phyloP scores from a whole-genome alignment of 2,329 filamentous ascomycete genomes.

The Fusarium compactum region DNA sequence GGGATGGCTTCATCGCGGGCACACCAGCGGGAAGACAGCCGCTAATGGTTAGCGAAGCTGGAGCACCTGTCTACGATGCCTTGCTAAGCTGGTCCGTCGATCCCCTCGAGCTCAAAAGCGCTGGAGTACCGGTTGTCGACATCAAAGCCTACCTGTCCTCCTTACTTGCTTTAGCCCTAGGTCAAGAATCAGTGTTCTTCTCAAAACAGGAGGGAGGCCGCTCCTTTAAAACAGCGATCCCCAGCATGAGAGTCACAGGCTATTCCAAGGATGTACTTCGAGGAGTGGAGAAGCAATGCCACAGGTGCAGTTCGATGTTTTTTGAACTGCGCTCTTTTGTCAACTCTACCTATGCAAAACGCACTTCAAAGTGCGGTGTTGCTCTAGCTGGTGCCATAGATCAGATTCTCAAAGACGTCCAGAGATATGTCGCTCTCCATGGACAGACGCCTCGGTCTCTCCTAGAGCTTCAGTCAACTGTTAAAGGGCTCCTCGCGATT shows the following conservation, averaged over 20 bases:
- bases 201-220: conserved; percentile 65
- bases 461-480: conserved; percentile 64
- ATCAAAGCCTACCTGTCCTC: conserved; percentile 65
- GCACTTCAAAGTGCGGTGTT: conserved; percentile 61
- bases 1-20: conserved; percentile 73
- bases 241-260: conserved; percentile 65
- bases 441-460: conserved; percentile 60
- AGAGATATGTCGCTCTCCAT: conserved; percentile 61
- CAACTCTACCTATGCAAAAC: conserved; percentile 58
- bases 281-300: conserved; percentile 61
- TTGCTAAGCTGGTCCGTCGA: conserved; percentile 60
- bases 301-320: conserved; percentile 61
- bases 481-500: conserved; percentile 61
- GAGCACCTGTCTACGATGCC: conserved; percentile 74
- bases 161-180: conserved; percentile 75
- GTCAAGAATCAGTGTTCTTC: conserved; percentile 79
- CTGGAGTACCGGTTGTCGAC: conserved; percentile 59
- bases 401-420: conserved; percentile 62
- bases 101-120: conserved; percentile 54
- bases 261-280: conserved; percentile 64
- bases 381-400: conserved; percentile 65
- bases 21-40: conserved; percentile 55
- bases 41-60: conserved; percentile 76
- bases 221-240: conserved; percentile 64
- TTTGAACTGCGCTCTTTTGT: conserved; percentile 62